Conservation (phyloP, 2,329 filamentous ascomycete species). For the Chaetomium olivaceum region DNA sequence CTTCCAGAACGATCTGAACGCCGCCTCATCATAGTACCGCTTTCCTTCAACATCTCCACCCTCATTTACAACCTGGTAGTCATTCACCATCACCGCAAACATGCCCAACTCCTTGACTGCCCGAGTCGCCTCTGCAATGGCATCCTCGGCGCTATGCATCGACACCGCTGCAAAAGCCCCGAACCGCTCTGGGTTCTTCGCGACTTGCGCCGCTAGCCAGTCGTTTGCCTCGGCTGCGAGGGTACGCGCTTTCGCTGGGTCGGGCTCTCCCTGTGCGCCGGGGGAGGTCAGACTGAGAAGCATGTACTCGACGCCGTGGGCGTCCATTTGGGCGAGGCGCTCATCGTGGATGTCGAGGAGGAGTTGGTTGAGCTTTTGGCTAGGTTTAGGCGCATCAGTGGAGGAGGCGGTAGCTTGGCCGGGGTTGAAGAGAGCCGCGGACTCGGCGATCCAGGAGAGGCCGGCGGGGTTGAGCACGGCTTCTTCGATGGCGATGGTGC, state of each 20-base stretch:
- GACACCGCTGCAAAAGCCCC: slow-evolving; percentile 38
- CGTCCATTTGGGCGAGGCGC: slow-evolving; percentile 39
- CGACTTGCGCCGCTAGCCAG: slow-evolving; percentile 38
- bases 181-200: slow-evolving; percentile 36
- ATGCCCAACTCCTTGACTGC: slow-evolving; percentile 39
- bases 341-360: slow-evolving; percentile 38
- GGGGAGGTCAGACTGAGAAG: slow-evolving; percentile 40
- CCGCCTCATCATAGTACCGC: slow-evolving; percentile 38
- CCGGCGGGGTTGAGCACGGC: slow-evolving; percentile 40
- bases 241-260: slow-evolving; percentile 32
- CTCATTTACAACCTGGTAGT: slow-evolving; percentile 35
- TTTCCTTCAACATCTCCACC: slow-evolving; percentile 30
- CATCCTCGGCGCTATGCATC: slow-evolving; percentile 38
- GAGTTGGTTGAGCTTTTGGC: slow-evolving; percentile 31
- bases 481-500: slow-evolving; percentile 41
- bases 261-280: slow-evolving; percentile 37
- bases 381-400: slow-evolving; percentile 29
- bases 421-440: slow-evolving; percentile 37
- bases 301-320: slow-evolving; percentile 42
- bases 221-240: slow-evolving; percentile 38
- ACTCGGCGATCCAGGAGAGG: slow-evolving; percentile 34
- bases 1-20: slow-evolving; percentile 39
- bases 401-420: slow-evolving; percentile 14
- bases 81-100: slow-evolving; percentile 40
- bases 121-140: slow-evolving; percentile 36